These are phyloP conservation scores for Arabidopsis suecica DNA, from an alignment of 345 rosid species.

Conservation along the genomic window DNA sequence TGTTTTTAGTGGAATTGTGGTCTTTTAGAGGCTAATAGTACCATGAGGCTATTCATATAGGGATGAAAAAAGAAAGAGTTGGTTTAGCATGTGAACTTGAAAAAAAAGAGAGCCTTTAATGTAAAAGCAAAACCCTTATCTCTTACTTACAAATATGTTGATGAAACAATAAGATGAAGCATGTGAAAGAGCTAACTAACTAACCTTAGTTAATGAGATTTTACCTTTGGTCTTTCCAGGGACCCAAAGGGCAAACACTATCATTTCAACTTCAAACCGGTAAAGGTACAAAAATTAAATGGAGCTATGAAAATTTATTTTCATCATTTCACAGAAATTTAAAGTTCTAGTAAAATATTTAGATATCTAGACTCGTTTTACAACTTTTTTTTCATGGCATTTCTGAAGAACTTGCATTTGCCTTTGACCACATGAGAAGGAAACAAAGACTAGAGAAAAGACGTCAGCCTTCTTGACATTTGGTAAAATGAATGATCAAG, in stretches of 20 bases:
- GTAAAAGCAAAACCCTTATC: constrained; percentile 36
- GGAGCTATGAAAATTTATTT: not conserved
- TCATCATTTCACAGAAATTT: not conserved
- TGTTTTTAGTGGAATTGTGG: constrained; percentile 16
- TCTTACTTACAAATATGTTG: constrained; percentile 28
- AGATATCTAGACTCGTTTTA: not conserved
- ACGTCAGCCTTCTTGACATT: not conserved
- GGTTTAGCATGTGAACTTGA: constrained; percentile 41
- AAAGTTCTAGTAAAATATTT: not conserved
- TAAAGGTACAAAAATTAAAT: not conserved
- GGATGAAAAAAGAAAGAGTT: constrained; percentile 15
- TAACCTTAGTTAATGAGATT: constrained; percentile 34
- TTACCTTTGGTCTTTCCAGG: constrained; percentile 29
- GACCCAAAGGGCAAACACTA: constrained; percentile 29
- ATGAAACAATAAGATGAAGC: constrained; percentile 42
- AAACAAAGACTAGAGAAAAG: not conserved
- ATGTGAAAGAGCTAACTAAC: constrained; percentile 47
- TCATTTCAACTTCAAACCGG: constrained; percentile 8
- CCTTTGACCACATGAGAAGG: not conserved
- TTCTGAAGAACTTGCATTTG: not conserved
- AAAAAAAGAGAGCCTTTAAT: constrained; percentile 21
- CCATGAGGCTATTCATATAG: constrained; percentile 38
- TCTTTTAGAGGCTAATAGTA: constrained; percentile 20
- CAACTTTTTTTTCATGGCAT: not conserved
- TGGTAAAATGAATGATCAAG: not conserved